A percentile compares a stretch with the other conserved stretches of the same genome.
Evolutionary conservation across 176 grass and related monocot genomes (phyloP).

Genomic region (Dactylis glomerata): DNA sequence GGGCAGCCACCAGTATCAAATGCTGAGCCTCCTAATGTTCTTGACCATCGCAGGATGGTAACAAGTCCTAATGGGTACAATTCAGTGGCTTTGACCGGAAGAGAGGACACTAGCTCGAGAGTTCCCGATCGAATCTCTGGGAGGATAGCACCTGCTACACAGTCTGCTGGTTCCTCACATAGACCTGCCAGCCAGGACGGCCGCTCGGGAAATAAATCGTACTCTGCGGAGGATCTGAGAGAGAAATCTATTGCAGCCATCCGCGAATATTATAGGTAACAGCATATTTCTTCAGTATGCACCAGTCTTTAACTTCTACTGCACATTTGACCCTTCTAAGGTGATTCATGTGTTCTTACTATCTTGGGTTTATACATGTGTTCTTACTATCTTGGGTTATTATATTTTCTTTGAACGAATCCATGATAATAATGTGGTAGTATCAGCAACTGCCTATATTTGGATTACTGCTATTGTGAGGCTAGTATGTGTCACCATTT

Average conservation of each 20-base stretch:
- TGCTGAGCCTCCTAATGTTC: slow-evolving; percentile 41
- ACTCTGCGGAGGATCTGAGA: slow-evolving; percentile 54
- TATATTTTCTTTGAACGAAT: slow-evolving; percentile 7
- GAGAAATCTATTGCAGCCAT: slow-evolving; percentile 83
- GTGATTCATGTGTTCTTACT: neutral
- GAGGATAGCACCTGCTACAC: slow-evolving; percentile 32
- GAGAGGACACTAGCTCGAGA: slow-evolving; percentile 41
- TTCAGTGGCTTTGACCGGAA: slow-evolving; percentile 30
- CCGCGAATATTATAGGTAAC: slow-evolving; percentile 85
- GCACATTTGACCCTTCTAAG: neutral
- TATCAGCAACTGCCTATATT: neutral
- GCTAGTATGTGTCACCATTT: neutral
- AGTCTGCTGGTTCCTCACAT: slow-evolving; percentile 49
- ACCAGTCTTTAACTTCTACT: neutral
- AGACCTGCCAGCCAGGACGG: slow-evolving; percentile 47
- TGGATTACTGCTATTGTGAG: neutral
- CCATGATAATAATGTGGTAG: neutral
- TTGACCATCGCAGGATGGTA: slow-evolving; percentile 44
- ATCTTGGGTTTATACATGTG: neutral
- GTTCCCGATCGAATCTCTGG: slow-evolving; percentile 40
- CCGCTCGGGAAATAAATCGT: slow-evolving; percentile 48
- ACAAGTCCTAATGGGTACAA: slow-evolving; percentile 60
- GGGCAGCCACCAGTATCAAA: slow-evolving; percentile 60
- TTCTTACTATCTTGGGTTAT: slow-evolving; percentile 5
- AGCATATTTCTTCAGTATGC: neutral